Conservation (phyloP, 495 filamentous ascomycete genomes). For the Aspergillus hancockii region DNA sequence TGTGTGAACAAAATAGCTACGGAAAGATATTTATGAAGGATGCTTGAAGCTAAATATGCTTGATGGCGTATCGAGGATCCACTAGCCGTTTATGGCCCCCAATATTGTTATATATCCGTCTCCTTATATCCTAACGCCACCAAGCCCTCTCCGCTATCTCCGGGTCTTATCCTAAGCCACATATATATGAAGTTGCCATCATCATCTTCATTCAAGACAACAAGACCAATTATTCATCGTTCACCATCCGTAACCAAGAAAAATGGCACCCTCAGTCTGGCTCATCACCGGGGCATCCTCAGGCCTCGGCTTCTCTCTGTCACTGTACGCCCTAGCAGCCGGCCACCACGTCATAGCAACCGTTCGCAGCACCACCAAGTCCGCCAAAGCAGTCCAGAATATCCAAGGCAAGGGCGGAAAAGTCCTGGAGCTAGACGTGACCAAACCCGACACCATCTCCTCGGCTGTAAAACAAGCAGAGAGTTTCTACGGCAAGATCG, state of each 20-base stretch:
- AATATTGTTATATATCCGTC: no score
- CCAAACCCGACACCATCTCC: conserved; percentile 18
- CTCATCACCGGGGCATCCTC: conserved; percentile 57
- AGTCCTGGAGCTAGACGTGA: conserved; percentile 43
- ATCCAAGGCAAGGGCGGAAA: conserved; percentile 29
- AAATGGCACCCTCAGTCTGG: conserved; percentile 34
- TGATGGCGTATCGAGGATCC: no score
- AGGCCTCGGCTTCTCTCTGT: conserved; percentile 53
- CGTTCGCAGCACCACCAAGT: conserved; percentile 46
- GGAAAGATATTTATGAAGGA: no score
- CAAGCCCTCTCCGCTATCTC: no score
- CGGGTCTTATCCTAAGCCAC: no score
- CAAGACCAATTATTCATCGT: background rate
- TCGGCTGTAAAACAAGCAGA: conserved; percentile 10
- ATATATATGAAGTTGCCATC: no score
- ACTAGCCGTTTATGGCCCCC: no score
- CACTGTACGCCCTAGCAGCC: conserved; percentile 42
- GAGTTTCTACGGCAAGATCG: conserved; percentile 20
- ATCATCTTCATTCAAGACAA: background rate
- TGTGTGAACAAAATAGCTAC: no score
- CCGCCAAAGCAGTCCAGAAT: conserved; percentile 21
- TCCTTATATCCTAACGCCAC: no score
- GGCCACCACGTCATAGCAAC: conserved; percentile 58
- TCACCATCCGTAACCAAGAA: background rate
- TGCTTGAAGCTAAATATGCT: no score